A percentile compares a stretch with the other conserved stretches of the same genome.
phyloP scores from a whole-genome alignment of 345 rosid genomes.

The Chamaenerion angustifolium region DNA sequence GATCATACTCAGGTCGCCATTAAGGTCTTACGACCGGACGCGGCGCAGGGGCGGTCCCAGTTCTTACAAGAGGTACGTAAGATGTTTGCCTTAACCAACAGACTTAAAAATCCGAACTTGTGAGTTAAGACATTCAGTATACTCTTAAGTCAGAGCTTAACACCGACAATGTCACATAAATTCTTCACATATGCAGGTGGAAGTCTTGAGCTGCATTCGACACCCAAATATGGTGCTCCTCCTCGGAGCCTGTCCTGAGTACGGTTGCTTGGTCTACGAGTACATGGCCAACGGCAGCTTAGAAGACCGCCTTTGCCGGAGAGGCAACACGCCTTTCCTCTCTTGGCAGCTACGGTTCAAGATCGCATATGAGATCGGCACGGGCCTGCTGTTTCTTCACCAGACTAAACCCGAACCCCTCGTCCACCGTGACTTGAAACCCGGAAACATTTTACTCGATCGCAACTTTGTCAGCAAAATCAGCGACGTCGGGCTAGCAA shows the following conservation, averaged over 20 bases:
- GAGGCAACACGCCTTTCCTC: slow-evolving; percentile 47
- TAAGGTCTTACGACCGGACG: slow-evolving; percentile 83
- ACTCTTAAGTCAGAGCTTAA: no score
- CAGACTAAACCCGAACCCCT: slow-evolving; percentile 86
- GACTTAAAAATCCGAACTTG: no score
- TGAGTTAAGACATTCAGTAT: no score
- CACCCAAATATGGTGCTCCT: slow-evolving; percentile 91
- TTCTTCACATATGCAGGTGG: slow-evolving; percentile 32
- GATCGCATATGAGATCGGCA: slow-evolving; percentile 76
- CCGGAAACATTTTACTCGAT: slow-evolving; percentile 74
- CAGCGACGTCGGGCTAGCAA: slow-evolving; percentile 78
- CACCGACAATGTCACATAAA: no score
- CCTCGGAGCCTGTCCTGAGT: slow-evolving; percentile 83
- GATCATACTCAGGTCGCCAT: slow-evolving; percentile 87
- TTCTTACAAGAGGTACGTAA: slow-evolving; percentile 69
- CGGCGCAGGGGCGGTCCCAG: slow-evolving; percentile 83
- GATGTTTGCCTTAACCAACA: no score
- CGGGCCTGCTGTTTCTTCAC: slow-evolving; percentile 68
- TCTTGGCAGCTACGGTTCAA: slow-evolving; percentile 78
- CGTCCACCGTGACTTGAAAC: slow-evolving; percentile 81
- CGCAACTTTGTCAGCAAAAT: slow-evolving; percentile 82
- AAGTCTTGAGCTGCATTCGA: slow-evolving; percentile 71
- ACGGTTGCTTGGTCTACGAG: slow-evolving; percentile 86
- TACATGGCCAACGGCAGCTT: slow-evolving; percentile 85
- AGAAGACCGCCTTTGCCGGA: slow-evolving; percentile 59